Percentiles rank a stretch among this genome's conserved stretches.
Conservation (phyloP, 768 basidiomycete species). For the Lenzites betulinus region DNA sequence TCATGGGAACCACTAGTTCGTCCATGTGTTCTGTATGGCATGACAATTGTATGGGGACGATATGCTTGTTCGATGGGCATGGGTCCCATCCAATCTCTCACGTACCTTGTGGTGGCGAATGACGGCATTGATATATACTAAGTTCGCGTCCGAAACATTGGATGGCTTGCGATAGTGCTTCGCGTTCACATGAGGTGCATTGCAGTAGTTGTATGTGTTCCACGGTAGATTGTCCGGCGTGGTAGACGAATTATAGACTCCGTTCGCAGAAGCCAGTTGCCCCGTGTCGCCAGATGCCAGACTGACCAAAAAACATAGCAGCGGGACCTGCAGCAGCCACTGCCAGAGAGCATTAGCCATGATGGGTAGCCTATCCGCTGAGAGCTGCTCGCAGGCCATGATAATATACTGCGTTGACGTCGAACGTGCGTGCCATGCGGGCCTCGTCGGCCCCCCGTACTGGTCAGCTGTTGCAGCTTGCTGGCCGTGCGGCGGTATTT, state of each 20-base stretch:
- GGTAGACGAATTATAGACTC: conserved; percentile 47
- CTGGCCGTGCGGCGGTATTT: background rate
- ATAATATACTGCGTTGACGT: background rate
- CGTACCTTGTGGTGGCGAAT: conserved; percentile 52
- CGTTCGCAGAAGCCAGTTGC: conserved; percentile 26
- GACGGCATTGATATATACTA: conserved; percentile 45
- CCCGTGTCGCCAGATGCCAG: conserved; percentile 4
- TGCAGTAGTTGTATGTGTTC: conserved; percentile 58
- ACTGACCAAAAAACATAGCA: background rate
- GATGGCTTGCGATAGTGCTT: conserved; percentile 39
- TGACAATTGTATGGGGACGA: no score
- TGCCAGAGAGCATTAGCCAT: conserved; percentile 5
- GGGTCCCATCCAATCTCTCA: background rate
- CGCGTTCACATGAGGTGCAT: conserved; percentile 52
- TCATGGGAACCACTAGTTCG: no score
- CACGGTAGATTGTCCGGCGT: conserved; percentile 44
- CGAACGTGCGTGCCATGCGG: conserved; percentile 5
- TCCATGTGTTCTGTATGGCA: background rate
- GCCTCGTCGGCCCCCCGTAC: background rate
- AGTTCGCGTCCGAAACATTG: conserved; percentile 30
- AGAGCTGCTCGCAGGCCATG: background rate
- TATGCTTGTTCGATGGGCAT: no score
- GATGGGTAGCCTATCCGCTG: conserved; percentile 25
- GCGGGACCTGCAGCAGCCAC: background rate
- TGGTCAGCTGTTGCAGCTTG: background rate